These are phyloP conservation scores for Nannochloropsis oceanica DNA, from an alignment of 108 stramenopile genomes.

Conservation along the genomic window DNA sequence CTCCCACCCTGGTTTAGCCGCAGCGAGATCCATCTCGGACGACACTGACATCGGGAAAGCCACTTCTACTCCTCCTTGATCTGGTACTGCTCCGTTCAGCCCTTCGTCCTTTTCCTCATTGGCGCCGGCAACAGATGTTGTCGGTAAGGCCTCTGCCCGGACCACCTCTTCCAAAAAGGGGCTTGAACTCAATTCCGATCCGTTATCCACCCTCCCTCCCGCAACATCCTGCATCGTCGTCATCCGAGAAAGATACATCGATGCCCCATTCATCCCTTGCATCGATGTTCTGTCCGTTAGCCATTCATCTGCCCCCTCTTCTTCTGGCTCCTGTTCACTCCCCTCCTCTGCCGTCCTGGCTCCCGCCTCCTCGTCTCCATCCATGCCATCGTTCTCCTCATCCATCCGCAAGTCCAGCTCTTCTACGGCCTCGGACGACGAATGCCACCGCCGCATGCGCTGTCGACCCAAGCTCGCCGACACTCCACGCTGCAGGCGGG, in stretches of 20 bases:
- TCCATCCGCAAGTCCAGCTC: neutral
- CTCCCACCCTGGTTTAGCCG: neutral
- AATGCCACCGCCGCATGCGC: neutral
- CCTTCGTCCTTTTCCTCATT: no score
- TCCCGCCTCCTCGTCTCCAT: neutral
- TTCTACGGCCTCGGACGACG: neutral
- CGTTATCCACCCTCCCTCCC: no score
- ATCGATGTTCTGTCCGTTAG: neutral
- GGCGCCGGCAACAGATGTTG: no score
- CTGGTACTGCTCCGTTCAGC: neutral
- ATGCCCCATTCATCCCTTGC: neutral
- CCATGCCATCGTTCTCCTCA: neutral
- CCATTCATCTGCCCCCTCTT: neutral
- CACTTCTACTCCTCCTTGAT: neutral
- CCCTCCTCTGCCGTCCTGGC: neutral
- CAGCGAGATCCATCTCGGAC: neutral
- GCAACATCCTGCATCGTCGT: no score
- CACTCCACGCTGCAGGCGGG: neutral
- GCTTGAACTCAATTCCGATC: no score
- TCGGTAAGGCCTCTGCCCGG: no score
- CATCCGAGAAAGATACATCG: neutral
- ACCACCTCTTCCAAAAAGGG: no score
- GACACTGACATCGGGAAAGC: neutral
- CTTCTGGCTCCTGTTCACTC: neutral
- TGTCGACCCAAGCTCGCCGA: neutral